Percentiles rank a stretch among this genome's conserved stretches.
Conservation (phyloP, 768 basidiomycete species). For the Terana coerulea region DNA sequence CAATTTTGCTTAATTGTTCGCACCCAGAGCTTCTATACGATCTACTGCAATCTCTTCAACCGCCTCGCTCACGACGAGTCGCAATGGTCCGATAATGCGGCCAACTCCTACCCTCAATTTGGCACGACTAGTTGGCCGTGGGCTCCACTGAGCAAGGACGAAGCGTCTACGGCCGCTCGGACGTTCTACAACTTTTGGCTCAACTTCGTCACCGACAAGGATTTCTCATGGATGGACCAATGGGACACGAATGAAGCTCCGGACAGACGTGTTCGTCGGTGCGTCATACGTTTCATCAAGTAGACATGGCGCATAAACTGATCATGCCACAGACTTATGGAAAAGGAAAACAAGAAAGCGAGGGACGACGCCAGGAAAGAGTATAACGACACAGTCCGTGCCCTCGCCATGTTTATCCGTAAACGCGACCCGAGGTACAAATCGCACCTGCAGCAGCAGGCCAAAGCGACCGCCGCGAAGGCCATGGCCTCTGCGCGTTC, state of each 20-base stretch:
- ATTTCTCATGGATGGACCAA: conserved; percentile 83
- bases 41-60: conserved; percentile 84
- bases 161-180: conserved; percentile 49
- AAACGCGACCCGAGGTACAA: conserved; percentile 92
- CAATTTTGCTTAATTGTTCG: background rate
- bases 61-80: conserved; percentile 81
- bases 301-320: background rate
- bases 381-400: conserved; percentile 87
- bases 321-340: conserved; percentile 63
- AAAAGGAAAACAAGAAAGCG: conserved; percentile 92
- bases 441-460: conserved; percentile 47
- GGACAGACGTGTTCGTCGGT: conserved; percentile 82
- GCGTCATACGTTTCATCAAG: conserved; percentile 9
- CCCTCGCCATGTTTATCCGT: conserved; percentile 68
- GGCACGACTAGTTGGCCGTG: conserved; percentile 78
- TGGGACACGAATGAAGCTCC: conserved; percentile 85
- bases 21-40: conserved; percentile 89
- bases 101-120: conserved; percentile 69
- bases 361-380: conserved; percentile 85
- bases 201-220: conserved; percentile 83
- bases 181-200: conserved; percentile 85
- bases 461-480: conserved; percentile 33
- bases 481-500: background rate
- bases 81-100: conserved; percentile 33
- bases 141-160: conserved; percentile 43